Percentiles rank a stretch among this genome's conserved stretches.
These are phyloP conservation scores for Malassezia psittaci DNA, from an alignment of 1,284 basidiomycete species.

Conservation along the genomic window DNA sequence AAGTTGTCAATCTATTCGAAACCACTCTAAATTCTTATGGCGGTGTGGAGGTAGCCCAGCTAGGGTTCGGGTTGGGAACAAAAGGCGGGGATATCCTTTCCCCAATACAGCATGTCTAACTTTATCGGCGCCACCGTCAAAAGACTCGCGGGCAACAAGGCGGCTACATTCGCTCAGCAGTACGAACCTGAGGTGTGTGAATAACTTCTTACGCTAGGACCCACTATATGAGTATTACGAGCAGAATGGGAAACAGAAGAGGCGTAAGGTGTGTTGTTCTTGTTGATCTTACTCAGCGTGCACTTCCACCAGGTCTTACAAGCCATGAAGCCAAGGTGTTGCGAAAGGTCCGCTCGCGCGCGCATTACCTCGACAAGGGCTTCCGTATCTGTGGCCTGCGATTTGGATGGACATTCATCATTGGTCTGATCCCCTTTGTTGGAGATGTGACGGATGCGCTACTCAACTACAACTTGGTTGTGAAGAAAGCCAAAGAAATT, in stretches of 20 bases:
- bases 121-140: not conserved
- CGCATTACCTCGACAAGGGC: constrained; percentile 84
- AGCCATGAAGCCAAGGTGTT: constrained; percentile 63
- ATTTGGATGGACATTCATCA: constrained; percentile 62
- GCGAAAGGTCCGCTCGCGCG: constrained; percentile 53
- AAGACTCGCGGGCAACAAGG: not conserved
- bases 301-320: constrained; percentile 66
- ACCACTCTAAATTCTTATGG: not conserved
- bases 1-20: too few relatives aligned
- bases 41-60: not conserved
- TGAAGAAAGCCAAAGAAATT: constrained; percentile 62
- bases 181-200: constrained; percentile 14
- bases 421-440: constrained; percentile 62
- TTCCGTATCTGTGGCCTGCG: constrained; percentile 70
- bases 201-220: constrained; percentile 49
- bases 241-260: constrained; percentile 60
- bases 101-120: constrained; percentile 2
- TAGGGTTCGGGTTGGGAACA: not conserved
- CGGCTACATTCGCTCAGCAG: constrained; percentile 1
- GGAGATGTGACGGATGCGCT: constrained; percentile 60
- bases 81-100: not conserved
- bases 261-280: constrained; percentile 52
- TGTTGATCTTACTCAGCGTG: constrained; percentile 48
- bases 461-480: constrained; percentile 68
- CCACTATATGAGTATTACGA: constrained; percentile 69